These are phyloP conservation scores for Vigna unguiculata DNA, from an alignment of 306 rosid species.

Conservation along the genomic window DNA sequence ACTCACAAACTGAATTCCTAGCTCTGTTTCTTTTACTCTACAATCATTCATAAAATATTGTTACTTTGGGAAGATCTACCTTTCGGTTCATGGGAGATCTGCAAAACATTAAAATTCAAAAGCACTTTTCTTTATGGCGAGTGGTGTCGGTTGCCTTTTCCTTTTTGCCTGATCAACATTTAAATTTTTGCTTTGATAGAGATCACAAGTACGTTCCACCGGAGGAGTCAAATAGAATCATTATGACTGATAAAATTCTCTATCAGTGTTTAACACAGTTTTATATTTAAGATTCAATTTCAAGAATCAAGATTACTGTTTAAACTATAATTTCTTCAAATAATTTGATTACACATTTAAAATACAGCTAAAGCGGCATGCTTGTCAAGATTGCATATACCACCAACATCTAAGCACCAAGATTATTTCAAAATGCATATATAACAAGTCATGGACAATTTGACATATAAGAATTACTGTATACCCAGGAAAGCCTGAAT, in stretches of 20 bases:
- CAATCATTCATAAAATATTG: slow-evolving; percentile 4
- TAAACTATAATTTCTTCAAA: too few species aligned
- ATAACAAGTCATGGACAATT: slow-evolving; percentile 12
- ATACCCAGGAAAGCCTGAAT: slow-evolving; percentile 27
- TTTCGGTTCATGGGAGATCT: slow-evolving; percentile 1
- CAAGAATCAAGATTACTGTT: too few species aligned
- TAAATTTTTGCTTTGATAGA: background rate
- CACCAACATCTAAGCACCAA: background rate
- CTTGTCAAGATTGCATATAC: background rate
- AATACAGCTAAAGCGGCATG: slow-evolving; percentile 6
- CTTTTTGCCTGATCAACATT: background rate
- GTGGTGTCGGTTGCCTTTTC: slow-evolving; percentile 15
- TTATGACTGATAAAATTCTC: background rate
- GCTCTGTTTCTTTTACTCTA: slow-evolving; percentile 5
- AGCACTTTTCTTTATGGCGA: slow-evolving; percentile 16
- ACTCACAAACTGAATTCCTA: slow-evolving; percentile 14
- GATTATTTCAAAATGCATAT: background rate
- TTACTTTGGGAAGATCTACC: background rate
- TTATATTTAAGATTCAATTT: background rate
- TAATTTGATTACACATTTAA: background rate
- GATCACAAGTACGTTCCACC: background rate
- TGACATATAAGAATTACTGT: slow-evolving; percentile 42
- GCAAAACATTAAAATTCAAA: slow-evolving; percentile 1
- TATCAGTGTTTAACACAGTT: background rate
- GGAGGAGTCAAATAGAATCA: too few species aligned